These are phyloP conservation scores for Laguncularia racemosa DNA, from an alignment of 345 rosid genomes.

Conservation along the genomic window DNA sequence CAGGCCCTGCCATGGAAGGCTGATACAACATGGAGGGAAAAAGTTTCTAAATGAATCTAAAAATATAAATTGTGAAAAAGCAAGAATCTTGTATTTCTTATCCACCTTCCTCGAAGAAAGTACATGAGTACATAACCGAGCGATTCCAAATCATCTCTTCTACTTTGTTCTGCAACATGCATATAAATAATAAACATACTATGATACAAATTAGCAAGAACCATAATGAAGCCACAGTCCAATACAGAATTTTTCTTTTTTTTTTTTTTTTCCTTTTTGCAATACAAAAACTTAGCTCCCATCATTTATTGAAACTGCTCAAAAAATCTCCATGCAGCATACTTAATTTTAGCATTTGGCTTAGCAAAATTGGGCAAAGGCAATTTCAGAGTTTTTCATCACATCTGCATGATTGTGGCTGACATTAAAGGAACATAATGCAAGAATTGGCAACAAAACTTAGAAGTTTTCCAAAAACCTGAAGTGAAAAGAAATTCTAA, in stretches of 20 bases:
- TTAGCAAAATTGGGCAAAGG: background rate
- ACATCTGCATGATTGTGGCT: too few species aligned
- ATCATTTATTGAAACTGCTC: too few species aligned
- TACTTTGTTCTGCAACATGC: conserved; percentile 78
- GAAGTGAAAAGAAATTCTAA: background rate
- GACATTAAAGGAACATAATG: too few species aligned
- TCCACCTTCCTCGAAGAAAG: conserved; percentile 90
- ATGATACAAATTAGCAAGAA: background rate
- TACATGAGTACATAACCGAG: conserved; percentile 98
- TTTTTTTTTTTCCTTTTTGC: too few species aligned
- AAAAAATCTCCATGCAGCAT: too few species aligned
- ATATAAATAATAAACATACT: background rate
- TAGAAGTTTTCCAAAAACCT: too few species aligned
- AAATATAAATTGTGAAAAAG: background rate
- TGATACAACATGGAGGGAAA: conserved; percentile 23
- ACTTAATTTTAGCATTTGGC: too few species aligned
- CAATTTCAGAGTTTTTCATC: background rate
- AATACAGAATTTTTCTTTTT: too few species aligned
- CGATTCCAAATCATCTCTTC: conserved; percentile 98
- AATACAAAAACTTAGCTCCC: too few species aligned
- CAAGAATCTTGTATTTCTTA: conserved; percentile 6
- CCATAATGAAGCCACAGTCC: too few species aligned
- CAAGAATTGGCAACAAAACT: too few species aligned
- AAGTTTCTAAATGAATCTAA: conserved; percentile 2
- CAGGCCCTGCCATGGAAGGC: conserved; percentile 98